Percentiles rank a stretch among this genome's conserved stretches.
Conservation (phyloP, 495 filamentous ascomycete species). For the Acidiella bohemica region DNA sequence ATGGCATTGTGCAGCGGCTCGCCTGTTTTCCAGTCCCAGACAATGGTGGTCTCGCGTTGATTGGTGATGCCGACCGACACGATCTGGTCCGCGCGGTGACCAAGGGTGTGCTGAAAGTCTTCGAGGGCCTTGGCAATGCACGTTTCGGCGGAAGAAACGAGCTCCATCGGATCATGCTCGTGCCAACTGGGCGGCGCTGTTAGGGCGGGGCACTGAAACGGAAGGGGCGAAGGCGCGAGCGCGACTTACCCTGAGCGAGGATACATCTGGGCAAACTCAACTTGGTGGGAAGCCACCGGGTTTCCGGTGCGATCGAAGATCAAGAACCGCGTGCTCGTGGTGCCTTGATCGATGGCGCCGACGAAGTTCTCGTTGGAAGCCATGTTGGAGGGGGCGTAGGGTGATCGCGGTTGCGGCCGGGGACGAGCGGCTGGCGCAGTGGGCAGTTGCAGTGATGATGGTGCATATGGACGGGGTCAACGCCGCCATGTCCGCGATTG, state of each 20-base stretch:
- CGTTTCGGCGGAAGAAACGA: too few relatives aligned
- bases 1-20: slow-evolving; percentile 80
- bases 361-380: slow-evolving; percentile 35
- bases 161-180: slow-evolving; percentile 77
- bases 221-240: too few relatives aligned
- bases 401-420: too few relatives aligned
- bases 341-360: slow-evolving; percentile 79
- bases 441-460: too few relatives aligned
- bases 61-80: slow-evolving; percentile 85
- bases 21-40: slow-evolving; percentile 81
- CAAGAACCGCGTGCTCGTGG: slow-evolving; percentile 82
- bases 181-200: too few relatives aligned
- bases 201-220: too few relatives aligned
- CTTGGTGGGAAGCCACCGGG: slow-evolving; percentile 75
- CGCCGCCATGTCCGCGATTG: too few relatives aligned
- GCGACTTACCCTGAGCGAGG: slow-evolving; percentile 82
- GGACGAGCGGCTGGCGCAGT: too few relatives aligned
- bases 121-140: slow-evolving; percentile 67
- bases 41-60: slow-evolving; percentile 84
- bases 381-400: too few relatives aligned
- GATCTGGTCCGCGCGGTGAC: slow-evolving; percentile 29
- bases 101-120: slow-evolving; percentile 49
- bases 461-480: too few relatives aligned
- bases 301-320: slow-evolving; percentile 75
- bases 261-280: slow-evolving; percentile 82